Evolutionary conservation across 345 rosid genomes (phyloP).

Genomic region (Hibiscus tridactylites): DNA sequence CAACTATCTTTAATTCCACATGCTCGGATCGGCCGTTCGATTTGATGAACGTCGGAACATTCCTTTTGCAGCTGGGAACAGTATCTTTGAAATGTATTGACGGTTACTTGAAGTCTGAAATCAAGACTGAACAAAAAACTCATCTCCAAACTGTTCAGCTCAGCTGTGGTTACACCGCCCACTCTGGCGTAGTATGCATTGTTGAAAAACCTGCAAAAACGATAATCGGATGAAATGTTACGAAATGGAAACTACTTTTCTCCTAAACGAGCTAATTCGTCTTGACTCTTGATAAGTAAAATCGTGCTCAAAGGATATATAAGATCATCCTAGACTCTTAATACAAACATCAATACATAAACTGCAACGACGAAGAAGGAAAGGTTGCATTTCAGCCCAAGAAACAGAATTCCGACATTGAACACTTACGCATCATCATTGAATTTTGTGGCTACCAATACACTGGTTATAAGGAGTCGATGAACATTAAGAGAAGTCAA

Average conservation of each 20-base stretch:
- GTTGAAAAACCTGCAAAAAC: constrained; percentile 68
- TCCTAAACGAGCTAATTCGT: neutral
- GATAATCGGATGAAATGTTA: neutral
- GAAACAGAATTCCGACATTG: neutral
- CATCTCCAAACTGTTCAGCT: constrained; percentile 82
- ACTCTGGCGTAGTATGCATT: constrained; percentile 90
- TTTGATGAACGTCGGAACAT: constrained; percentile 29
- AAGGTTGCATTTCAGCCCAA: neutral
- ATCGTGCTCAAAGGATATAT: neutral
- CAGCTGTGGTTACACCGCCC: constrained; percentile 79
- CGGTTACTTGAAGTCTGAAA: constrained; percentile 73
- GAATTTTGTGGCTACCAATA: neutral
- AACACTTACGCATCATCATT: neutral
- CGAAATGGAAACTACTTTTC: neutral
- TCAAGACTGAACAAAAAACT: constrained; percentile 67
- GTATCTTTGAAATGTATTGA: constrained; percentile 49
- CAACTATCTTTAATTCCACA: constrained; percentile 51
- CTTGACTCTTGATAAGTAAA: neutral
- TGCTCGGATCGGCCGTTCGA: constrained; percentile 44
- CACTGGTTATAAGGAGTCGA: neutral
- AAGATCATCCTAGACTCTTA: neutral
- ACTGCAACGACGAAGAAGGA: neutral
- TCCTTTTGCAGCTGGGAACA: constrained; percentile 66
- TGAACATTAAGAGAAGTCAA: neutral
- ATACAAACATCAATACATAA: neutral